Conservation (phyloP, 2,329 filamentous ascomycete genomes). For the Setomelanomma holmii region DNA sequence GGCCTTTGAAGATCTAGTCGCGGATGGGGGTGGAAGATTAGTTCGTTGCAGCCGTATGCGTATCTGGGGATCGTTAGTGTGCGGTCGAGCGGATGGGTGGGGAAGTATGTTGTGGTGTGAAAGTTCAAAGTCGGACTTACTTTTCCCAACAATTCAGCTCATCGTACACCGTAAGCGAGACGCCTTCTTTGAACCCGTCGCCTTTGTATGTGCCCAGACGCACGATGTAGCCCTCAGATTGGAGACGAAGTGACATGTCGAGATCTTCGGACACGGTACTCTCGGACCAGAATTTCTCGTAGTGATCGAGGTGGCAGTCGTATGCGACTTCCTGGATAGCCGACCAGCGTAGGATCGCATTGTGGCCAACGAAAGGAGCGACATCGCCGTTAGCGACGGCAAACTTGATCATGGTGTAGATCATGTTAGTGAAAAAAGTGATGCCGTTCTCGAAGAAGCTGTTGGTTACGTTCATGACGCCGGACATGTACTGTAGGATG, state of each 20-base stretch:
- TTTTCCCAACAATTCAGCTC: constrained; percentile 77
- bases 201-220: constrained; percentile 73
- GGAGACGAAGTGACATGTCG: constrained; percentile 75
- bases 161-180: constrained; percentile 76
- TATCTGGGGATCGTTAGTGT: constrained; percentile 46
- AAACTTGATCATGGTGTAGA: constrained; percentile 76
- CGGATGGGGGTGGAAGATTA: constrained; percentile 73
- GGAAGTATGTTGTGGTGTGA: background rate
- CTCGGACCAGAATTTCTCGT: constrained; percentile 76
- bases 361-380: constrained; percentile 79
- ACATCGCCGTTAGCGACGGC: constrained; percentile 75
- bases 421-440: constrained; percentile 80
- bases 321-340: constrained; percentile 64
- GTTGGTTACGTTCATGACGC: constrained; percentile 74
- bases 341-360: constrained; percentile 75
- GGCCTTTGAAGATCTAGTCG: constrained; percentile 67
- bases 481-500: constrained; percentile 76
- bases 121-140: constrained; percentile 14
- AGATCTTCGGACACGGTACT: constrained; percentile 80
- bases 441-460: constrained; percentile 79
- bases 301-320: constrained; percentile 54
- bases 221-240: constrained; percentile 71
- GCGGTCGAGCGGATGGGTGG: no score
- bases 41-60: constrained; percentile 73
- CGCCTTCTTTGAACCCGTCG: constrained; percentile 75